Conservation (phyloP, 2,329 filamentous ascomycete genomes). For the Niveomyces coronatus region DNA sequence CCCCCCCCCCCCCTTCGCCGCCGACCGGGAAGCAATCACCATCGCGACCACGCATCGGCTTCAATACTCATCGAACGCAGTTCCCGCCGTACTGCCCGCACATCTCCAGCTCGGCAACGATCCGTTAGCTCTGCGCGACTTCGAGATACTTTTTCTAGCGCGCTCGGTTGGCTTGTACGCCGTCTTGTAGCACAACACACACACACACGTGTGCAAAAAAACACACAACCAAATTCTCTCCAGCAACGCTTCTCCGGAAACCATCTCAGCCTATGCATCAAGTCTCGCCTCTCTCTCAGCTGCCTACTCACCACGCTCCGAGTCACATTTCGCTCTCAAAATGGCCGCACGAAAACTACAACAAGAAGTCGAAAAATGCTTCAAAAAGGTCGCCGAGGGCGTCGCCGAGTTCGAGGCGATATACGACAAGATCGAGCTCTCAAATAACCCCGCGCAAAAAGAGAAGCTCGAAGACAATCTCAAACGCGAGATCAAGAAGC, state of each 20-base stretch:
- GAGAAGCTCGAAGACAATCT: constrained; percentile 97
- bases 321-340: constrained; percentile 25
- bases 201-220: constrained; percentile 4
- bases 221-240: neutral
- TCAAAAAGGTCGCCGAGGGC: constrained; percentile 95
- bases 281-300: no score
- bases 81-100: constrained; percentile 6
- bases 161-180: no score
- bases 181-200: no score
- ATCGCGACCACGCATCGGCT: neutral
- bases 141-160: no score
- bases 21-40: constrained; percentile 4
- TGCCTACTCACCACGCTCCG: neutral
- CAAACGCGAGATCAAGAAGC: constrained; percentile 99
- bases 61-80: neutral
- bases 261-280: no score
- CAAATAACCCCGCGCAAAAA: constrained; percentile 87
- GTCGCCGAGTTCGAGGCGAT: constrained; percentile 87
- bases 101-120: neutral
- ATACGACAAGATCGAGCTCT: constrained; percentile 94
- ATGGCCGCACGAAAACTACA: constrained; percentile 96
- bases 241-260: constrained; percentile 1
- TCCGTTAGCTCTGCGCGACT: neutral
- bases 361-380: constrained; percentile 98
- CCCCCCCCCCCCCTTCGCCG: constrained; percentile 4